Percentiles rank a stretch among this genome's conserved stretches.
These are phyloP conservation scores for Yamadazyma scolyti DNA, from an alignment of 805 yeast genomes.

Conservation along the genomic window DNA sequence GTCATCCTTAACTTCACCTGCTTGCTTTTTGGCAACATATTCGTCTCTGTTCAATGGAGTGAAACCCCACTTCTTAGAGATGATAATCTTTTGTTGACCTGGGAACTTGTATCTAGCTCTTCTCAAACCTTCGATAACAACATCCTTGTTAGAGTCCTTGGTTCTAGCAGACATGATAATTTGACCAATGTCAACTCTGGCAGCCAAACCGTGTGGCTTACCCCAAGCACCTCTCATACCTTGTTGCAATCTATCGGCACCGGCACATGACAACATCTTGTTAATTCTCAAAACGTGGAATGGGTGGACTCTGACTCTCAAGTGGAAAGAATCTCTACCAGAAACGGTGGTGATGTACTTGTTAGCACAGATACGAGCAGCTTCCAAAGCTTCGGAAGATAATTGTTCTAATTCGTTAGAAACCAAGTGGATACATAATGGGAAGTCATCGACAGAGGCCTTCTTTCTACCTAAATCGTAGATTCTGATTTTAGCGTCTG, in stretches of 20 bases:
- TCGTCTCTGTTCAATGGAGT: constrained; percentile 98
- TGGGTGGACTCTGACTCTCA: constrained; percentile 99
- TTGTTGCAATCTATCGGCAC: constrained; percentile 99
- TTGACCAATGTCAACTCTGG: constrained; percentile 98
- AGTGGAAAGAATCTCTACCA: constrained; percentile 99
- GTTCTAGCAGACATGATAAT: constrained; percentile 97
- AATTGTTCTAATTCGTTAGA: constrained; percentile 99
- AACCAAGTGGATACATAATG: constrained; percentile 98
- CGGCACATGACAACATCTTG: constrained; percentile 99
- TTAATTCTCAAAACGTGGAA: constrained; percentile 99
- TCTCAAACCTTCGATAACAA: constrained; percentile 98
- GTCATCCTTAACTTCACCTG: constrained; percentile 98
- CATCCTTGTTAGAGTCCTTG: constrained; percentile 96
- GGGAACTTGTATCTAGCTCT: constrained; percentile 99
- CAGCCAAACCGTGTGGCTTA: constrained; percentile 99
- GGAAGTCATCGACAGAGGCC: constrained; percentile 99
- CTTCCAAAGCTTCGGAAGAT: constrained; percentile 99
- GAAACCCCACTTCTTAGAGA: constrained; percentile 99
- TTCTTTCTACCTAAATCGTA: constrained; percentile 99
- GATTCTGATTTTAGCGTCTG: constrained; percentile 99
- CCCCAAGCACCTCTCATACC: constrained; percentile 99
- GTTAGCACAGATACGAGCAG: constrained; percentile 99
- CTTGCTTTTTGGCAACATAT: constrained; percentile 88
- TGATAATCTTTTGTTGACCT: constrained; percentile 99
- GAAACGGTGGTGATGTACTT: constrained; percentile 96